Conservation (phyloP, 192 early-diverging fungal genomes). For the Spizellomyces punctatus region DNA sequence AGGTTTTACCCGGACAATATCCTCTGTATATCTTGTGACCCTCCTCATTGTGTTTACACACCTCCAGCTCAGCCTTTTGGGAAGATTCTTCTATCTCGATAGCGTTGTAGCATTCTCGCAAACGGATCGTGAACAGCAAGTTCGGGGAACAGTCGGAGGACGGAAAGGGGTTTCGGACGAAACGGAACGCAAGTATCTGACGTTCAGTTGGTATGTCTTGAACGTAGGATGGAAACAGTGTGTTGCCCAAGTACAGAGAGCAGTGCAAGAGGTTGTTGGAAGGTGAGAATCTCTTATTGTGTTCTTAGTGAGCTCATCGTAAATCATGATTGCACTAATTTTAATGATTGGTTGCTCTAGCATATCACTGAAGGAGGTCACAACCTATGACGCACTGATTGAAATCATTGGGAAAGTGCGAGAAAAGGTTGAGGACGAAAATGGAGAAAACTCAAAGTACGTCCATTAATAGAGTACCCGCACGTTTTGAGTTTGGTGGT, state of each 20-base stretch:
- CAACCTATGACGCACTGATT: slow-evolving; percentile 30
- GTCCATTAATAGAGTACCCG: background rate
- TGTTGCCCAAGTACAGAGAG: slow-evolving; percentile 65
- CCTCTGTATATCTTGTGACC: slow-evolving; percentile 83
- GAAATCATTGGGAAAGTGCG: slow-evolving; percentile 38
- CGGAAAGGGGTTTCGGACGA: slow-evolving; percentile 41
- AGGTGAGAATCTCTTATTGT: slow-evolving; percentile 42
- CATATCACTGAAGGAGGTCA: slow-evolving; percentile 36
- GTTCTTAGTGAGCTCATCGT: too few species aligned
- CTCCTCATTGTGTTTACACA: slow-evolving; percentile 83
- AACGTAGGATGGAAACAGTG: slow-evolving; percentile 82
- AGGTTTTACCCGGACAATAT: slow-evolving; percentile 86
- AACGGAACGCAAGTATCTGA: slow-evolving; percentile 84
- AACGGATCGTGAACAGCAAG: slow-evolving; percentile 18
- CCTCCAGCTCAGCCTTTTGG: slow-evolving; percentile 88
- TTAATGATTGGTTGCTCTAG: slow-evolving; percentile 21
- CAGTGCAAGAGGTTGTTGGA: slow-evolving; percentile 66
- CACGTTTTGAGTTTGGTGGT: background rate
- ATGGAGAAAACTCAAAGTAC: background rate
- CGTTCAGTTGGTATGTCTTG: slow-evolving; percentile 89
- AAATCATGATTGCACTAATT: background rate
- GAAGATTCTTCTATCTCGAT: slow-evolving; percentile 81
- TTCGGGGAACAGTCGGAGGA: slow-evolving; percentile 3
- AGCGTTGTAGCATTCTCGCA: slow-evolving; percentile 32
- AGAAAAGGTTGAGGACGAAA: slow-evolving; percentile 28